A percentile compares a stretch with the other conserved stretches of the same genome.
These are phyloP conservation scores for Rhizopogon vesiculosus DNA, from an alignment of 768 basidiomycete genomes.

Conservation along the genomic window DNA sequence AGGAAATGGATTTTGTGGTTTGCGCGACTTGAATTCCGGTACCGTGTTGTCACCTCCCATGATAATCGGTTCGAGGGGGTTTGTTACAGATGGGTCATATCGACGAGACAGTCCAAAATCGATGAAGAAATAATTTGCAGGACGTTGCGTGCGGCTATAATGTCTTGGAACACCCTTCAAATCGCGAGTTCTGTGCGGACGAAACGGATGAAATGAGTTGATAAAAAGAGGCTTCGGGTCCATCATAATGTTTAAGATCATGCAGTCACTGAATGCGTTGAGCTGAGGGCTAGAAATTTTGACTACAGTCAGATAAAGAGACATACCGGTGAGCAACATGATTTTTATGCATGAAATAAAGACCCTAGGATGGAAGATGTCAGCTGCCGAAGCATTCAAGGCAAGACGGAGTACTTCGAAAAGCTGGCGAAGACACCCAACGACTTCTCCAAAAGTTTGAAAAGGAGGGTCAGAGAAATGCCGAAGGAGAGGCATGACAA, in stretches of 20 bases:
- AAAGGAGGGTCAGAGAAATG: slow-evolving; percentile 14
- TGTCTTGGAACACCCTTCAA: slow-evolving; percentile 4
- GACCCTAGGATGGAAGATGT: slow-evolving; percentile 15
- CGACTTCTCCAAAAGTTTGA: slow-evolving; percentile 18
- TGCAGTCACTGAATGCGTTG: slow-evolving; percentile 4
- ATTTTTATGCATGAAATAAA: slow-evolving; percentile 31
- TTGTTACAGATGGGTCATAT: slow-evolving; percentile 9
- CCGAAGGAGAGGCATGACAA: slow-evolving; percentile 21
- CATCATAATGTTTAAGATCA: slow-evolving; percentile 12
- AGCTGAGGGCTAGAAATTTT: not conserved
- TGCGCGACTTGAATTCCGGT: slow-evolving; percentile 22
- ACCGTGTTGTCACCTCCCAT: slow-evolving; percentile 14
- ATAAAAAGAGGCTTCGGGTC: slow-evolving; percentile 6
- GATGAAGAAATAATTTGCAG: slow-evolving; percentile 17
- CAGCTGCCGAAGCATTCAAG: not conserved
- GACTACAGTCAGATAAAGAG: not conserved
- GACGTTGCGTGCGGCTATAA: slow-evolving; percentile 8
- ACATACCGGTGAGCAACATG: slow-evolving; percentile 31
- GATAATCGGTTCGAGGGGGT: slow-evolving; percentile 10
- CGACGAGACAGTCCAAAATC: slow-evolving; percentile 24
- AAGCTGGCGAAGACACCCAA: slow-evolving; percentile 18
- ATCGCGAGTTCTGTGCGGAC: not conserved
- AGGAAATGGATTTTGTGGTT: slow-evolving; percentile 25
- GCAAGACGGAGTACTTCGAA: slow-evolving; percentile 8
- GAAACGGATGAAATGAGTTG: slow-evolving; percentile 1